Percentiles rank a stretch among this genome's conserved stretches.
These are phyloP conservation scores for Aureobasidium sp. DNA, from an alignment of 2,329 filamentous ascomycete species.

Conservation along the genomic window DNA sequence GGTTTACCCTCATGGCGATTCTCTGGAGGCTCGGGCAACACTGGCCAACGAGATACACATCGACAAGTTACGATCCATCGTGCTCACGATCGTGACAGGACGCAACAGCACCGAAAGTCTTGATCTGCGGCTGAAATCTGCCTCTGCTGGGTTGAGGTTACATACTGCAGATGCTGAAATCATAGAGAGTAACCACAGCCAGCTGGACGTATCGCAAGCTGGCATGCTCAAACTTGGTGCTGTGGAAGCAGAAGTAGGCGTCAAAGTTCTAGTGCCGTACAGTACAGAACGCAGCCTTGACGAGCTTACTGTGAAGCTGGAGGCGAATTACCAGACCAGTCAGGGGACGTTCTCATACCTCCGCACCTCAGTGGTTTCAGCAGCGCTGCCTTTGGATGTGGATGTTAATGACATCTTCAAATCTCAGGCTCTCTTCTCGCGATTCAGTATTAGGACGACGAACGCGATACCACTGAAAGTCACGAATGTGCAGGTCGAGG, in stretches of 20 bases:
- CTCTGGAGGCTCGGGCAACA: slow-evolving; percentile 59
- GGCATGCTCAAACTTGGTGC: slow-evolving; percentile 38
- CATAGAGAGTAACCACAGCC: slow-evolving; percentile 32
- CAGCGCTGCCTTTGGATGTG: slow-evolving; percentile 76
- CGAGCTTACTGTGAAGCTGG: slow-evolving; percentile 64
- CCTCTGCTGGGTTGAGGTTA: slow-evolving; percentile 51
- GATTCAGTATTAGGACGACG: slow-evolving; percentile 82
- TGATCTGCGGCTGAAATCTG: slow-evolving; percentile 46
- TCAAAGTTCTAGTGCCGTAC: slow-evolving; percentile 66
- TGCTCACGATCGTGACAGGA: slow-evolving; percentile 63
- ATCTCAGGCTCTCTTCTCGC: slow-evolving; percentile 68
- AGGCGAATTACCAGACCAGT: slow-evolving; percentile 22
- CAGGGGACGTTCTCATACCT: slow-evolving; percentile 38
- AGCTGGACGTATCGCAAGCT: slow-evolving; percentile 35
- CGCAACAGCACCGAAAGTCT: slow-evolving; percentile 55
- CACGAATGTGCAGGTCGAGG: slow-evolving; percentile 59
- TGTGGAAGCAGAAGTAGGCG: slow-evolving; percentile 36
- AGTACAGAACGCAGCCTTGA: slow-evolving; percentile 69
- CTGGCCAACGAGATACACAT: slow-evolving; percentile 67
- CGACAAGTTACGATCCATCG: slow-evolving; percentile 67
- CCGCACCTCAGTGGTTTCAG: slow-evolving; percentile 54
- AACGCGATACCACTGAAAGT: slow-evolving; percentile 66
- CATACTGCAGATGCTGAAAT: slow-evolving; percentile 42
- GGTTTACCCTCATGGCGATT: slow-evolving; percentile 62
- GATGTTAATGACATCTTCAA: slow-evolving; percentile 98